Percentiles rank a stretch among this genome's conserved stretches.
Conservation (phyloP, 257 asterid genomes). For the Nicotiana tomentosiformis region DNA sequence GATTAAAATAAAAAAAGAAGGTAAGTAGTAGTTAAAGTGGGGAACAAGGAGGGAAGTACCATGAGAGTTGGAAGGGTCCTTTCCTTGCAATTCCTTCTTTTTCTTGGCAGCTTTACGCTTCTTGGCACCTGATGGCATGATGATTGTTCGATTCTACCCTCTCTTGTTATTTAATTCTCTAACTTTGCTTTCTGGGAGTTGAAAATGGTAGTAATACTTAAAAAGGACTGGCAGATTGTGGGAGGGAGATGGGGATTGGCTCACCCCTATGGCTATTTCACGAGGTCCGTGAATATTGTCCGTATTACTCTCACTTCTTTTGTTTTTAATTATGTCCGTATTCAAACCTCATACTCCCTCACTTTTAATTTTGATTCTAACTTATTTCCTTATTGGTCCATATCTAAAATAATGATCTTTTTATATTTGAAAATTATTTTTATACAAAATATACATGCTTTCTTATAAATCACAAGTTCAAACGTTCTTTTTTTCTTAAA, state of each 20-base stretch:
- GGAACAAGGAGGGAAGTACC: constrained; percentile 20
- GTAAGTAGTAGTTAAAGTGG: not conserved
- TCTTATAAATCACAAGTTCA: no score
- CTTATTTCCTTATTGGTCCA: no score
- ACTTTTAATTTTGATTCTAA: no score
- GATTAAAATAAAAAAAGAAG: no score
- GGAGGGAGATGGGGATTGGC: not conserved
- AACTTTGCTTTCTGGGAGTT: not conserved
- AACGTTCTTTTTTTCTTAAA: no score
- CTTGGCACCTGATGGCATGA: constrained; percentile 73
- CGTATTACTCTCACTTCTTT: not conserved
- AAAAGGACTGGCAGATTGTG: not conserved
- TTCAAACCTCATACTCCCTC: no score
- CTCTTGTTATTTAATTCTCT: not conserved
- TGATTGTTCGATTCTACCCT: not conserved
- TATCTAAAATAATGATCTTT: no score
- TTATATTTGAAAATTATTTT: no score
- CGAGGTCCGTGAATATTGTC: not conserved
- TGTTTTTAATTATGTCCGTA: no score
- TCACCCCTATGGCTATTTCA: not conserved
- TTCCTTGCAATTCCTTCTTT: constrained; percentile 34
- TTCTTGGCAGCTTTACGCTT: constrained; percentile 73
- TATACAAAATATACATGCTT: no score
- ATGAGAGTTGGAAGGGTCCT: constrained; percentile 10
- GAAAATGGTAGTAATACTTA: not conserved